phyloP scores from a whole-genome alignment of 495 filamentous ascomycete species.

The Aspergillus sclerotiicarbonarius region DNA sequence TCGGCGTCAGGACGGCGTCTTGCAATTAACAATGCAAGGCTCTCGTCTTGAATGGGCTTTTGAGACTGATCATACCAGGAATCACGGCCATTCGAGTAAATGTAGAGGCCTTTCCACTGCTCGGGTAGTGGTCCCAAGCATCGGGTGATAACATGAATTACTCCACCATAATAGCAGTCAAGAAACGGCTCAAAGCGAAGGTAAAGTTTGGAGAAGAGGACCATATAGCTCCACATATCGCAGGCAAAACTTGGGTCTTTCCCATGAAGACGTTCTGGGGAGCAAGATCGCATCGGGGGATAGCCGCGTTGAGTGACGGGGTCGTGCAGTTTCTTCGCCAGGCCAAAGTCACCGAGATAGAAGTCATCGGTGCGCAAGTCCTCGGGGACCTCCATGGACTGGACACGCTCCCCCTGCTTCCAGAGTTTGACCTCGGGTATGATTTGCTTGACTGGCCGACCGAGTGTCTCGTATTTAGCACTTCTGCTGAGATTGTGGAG shows the following conservation, averaged over 20 bases:
- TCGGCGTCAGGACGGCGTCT: constrained; percentile 20
- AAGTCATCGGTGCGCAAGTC: constrained; percentile 39
- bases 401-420: constrained; percentile 25
- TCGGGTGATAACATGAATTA: constrained; percentile 10
- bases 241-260: constrained; percentile 28
- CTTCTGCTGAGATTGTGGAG: constrained; percentile 18
- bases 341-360: constrained; percentile 55
- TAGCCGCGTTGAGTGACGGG: constrained; percentile 13
- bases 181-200: constrained; percentile 9
- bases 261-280: constrained; percentile 29
- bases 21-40: constrained; percentile 19
- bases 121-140: constrained; percentile 20
- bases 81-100: constrained; percentile 12
- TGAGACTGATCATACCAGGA: constrained; percentile 25
- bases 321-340: constrained; percentile 29
- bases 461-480: constrained; percentile 26
- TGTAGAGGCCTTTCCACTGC: constrained; percentile 19
- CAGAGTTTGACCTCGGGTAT: constrained; percentile 14
- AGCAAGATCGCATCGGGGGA: constrained; percentile 22
- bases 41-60: constrained; percentile 2
- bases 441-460: constrained; percentile 24
- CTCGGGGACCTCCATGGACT: constrained; percentile 13
- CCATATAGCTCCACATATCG: constrained; percentile 38
- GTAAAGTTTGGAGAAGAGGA: constrained; percentile 30
- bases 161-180: constrained; percentile 4